These are phyloP conservation scores for Fusarium concolor DNA, from an alignment of 2,329 filamentous ascomycete species.

Conservation along the genomic window DNA sequence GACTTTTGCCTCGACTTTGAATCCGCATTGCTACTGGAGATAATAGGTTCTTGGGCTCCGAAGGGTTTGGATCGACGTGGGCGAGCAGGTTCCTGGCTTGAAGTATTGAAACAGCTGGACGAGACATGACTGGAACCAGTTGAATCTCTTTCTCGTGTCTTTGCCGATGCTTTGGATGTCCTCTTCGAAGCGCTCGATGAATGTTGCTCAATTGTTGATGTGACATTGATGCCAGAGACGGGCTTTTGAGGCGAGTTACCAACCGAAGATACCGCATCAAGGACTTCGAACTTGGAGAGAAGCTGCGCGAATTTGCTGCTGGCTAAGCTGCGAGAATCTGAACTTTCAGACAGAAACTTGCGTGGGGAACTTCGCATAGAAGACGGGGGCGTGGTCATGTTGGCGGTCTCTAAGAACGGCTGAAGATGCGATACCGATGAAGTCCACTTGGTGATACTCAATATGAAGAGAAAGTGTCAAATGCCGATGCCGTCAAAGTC, in stretches of 20 bases:
- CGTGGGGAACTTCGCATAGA: slow-evolving; percentile 14
- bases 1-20: slow-evolving; percentile 35
- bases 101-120: neutral
- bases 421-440: slow-evolving; percentile 4
- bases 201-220: neutral
- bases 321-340: slow-evolving; percentile 1
- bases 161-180: neutral
- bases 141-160: slow-evolving; percentile 2
- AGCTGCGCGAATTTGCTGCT: slow-evolving; percentile 47
- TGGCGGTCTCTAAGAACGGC: neutral
- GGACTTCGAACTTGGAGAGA: slow-evolving; percentile 52
- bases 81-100: neutral
- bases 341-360: slow-evolving; percentile 16
- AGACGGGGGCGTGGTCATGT: slow-evolving; percentile 27
- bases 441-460: slow-evolving; percentile 1
- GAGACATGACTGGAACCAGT: slow-evolving; percentile 18
- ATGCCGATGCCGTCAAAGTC: slow-evolving; percentile 33
- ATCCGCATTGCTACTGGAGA: neutral
- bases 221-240: neutral
- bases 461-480: slow-evolving; percentile 16
- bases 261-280: slow-evolving; percentile 38
- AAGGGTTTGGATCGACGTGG: slow-evolving; percentile 28
- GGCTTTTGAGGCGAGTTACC: neutral
- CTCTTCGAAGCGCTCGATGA: neutral
- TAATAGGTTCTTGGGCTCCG: slow-evolving; percentile 5